Evolutionary conservation across 257 asterid genomes (phyloP), one percentile per base, ranked within the genome.

Genomic region (Datura wrightii): DNA sequence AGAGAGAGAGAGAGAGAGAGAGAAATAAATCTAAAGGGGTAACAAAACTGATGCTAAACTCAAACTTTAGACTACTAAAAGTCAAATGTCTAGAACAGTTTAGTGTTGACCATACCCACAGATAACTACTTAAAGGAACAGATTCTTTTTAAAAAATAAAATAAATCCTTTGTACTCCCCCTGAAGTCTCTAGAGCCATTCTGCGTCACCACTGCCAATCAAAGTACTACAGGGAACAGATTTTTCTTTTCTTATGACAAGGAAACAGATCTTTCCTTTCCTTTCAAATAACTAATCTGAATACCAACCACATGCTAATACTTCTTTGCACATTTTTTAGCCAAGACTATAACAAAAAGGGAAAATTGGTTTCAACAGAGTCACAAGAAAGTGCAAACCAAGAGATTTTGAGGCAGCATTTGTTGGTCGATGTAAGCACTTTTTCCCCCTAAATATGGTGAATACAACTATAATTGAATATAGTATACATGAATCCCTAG

Each of bases 151-250:
- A 1, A 11, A 76, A 13, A 6, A 41, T 41, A 69, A 71, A 10
- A 70, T 19, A 31, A 65, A 48, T 19, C 18, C 44, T 19, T 24
- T 31, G 9, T 1, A 66, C 9, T 41, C 3, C 55, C 44, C 79
- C 79, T 18, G 16, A 18, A 71, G 60, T 15, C 82, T 31, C 63
- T 76, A 76, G 62, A 71, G 24, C 31, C 58, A 50, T 76, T 52
- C 10, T 6, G 82, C 42, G 10, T 76, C 41, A 52, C 82, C 82
- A 52, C 31, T 54, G 48, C 14, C 44, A n/a, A 76, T 14, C 63
- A 31, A 41, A 7, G 31, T 52, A 76, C 56, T 71, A 71, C 18
- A 70, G 55, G 36, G 54, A 70, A 44, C 5, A n/a, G 10, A 71
- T 71, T 39, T 71, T 71, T 42, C 24, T 69, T 69, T 69, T 39